Evolutionary conservation across 805 yeast genomes (phyloP).

Genomic region (Yamadazyma phyllophila): DNA sequence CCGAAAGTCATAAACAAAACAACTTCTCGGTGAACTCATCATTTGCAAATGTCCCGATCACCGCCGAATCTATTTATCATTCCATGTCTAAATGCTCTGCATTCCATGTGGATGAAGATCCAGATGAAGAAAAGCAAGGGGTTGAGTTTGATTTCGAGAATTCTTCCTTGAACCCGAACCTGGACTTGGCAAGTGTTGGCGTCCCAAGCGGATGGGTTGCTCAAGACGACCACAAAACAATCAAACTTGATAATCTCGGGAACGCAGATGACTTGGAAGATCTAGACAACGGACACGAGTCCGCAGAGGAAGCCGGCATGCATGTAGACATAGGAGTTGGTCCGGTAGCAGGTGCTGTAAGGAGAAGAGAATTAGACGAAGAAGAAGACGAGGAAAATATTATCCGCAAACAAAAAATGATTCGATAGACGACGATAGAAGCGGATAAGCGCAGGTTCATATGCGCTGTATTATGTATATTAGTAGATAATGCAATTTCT

Average conservation of each 20-base stretch:
- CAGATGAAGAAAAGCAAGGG: slow-evolving; percentile 19
- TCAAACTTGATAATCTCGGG: slow-evolving; percentile 22
- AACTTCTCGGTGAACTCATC: background rate
- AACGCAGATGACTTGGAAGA: slow-evolving; percentile 26
- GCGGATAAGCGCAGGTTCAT: background rate
- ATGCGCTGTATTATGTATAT: background rate
- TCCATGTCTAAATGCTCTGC: slow-evolving; percentile 39
- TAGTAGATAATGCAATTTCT: background rate
- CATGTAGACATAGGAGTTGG: slow-evolving; percentile 40
- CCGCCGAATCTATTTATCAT: slow-evolving; percentile 20
- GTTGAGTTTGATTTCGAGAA: slow-evolving; percentile 9
- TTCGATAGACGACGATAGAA: background rate
- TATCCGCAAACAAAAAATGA: background rate
- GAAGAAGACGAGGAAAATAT: slow-evolving; percentile 8
- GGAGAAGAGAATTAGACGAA: slow-evolving; percentile 26
- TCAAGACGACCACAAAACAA: background rate
- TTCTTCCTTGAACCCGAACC: slow-evolving; percentile 15
- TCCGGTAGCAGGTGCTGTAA: slow-evolving; percentile 31
- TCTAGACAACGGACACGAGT: slow-evolving; percentile 8
- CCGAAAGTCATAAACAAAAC: background rate
- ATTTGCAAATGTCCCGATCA: slow-evolving; percentile 6
- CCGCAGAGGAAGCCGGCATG: slow-evolving; percentile 37
- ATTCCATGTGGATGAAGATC: slow-evolving; percentile 29
- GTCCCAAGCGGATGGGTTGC: slow-evolving; percentile 5
- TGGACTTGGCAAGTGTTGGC: slow-evolving; percentile 14